These are phyloP conservation scores for Ammopiptanthus mongolicus DNA, from an alignment of 306 rosid genomes.

Conservation along the genomic window DNA sequence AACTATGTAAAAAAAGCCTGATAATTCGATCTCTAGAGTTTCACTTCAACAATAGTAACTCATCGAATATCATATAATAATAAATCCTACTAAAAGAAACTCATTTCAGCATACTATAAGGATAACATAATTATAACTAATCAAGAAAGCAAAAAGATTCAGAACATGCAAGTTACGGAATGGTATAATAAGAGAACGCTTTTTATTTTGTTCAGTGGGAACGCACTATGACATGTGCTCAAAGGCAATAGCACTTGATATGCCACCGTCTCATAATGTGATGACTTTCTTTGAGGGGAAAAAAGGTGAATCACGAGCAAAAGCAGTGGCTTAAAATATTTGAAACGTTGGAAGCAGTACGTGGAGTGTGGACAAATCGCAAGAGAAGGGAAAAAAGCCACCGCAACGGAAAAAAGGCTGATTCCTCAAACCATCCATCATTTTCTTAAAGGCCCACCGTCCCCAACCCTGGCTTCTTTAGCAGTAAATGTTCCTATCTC, in stretches of 20 bases:
- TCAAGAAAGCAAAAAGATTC: constrained; percentile 11
- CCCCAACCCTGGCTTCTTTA: neutral
- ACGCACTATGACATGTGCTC: constrained; percentile 37
- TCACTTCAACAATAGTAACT: neutral
- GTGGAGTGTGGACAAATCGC: neutral
- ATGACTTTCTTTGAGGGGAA: neutral
- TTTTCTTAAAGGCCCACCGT: constrained; percentile 23
- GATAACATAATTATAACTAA: constrained; percentile 14
- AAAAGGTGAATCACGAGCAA: constrained; percentile 29
- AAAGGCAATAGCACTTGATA: constrained; percentile 24
- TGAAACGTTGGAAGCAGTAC: constrained; percentile 34
- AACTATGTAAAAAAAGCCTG: neutral
- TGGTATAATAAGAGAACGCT: constrained; percentile 4
- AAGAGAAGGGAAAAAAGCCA: neutral
- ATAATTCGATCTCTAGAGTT: neutral
- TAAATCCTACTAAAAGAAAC: neutral
- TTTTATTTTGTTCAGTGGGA: constrained; percentile 3
- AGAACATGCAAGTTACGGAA: constrained; percentile 19
- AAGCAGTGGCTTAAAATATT: constrained; percentile 17
- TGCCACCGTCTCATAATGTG: constrained; percentile 40
- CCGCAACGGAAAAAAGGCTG: neutral
- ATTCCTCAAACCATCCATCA: constrained; percentile 17
- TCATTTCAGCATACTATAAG: neutral
- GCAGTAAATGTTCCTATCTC: neutral
- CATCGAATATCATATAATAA: neutral